Conservation (phyloP, 116 monocot genomes). For the Thalassia testudinum region DNA sequence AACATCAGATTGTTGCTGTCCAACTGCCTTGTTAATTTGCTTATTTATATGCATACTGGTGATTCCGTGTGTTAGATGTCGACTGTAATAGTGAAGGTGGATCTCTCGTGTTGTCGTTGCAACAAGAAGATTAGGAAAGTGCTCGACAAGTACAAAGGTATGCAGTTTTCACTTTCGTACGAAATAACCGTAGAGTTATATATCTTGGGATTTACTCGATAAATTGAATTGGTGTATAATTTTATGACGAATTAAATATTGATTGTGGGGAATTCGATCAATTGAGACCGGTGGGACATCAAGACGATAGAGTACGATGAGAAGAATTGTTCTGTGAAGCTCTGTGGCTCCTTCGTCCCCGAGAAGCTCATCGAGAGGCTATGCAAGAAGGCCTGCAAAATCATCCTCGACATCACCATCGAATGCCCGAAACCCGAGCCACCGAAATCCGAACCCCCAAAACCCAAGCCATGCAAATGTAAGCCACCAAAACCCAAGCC, state of each 20-base stretch:
- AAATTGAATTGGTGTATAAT: background rate
- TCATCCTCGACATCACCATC: constrained; percentile 14
- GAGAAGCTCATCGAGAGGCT: constrained; percentile 10
- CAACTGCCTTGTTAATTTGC: too few species aligned
- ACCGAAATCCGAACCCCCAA: background rate
- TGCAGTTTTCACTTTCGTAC: background rate
- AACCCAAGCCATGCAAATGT: background rate
- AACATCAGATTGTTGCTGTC: too few species aligned
- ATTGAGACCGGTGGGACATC: constrained; percentile 9
- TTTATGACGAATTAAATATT: background rate
- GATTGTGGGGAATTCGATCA: background rate
- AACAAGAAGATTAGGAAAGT: constrained; percentile 17
- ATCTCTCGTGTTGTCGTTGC: constrained; percentile 22
- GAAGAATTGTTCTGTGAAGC: constrained; percentile 12
- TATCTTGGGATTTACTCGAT: background rate
- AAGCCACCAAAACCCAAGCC: background rate
- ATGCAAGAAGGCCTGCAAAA: constrained; percentile 15
- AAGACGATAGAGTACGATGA: constrained; percentile 7
- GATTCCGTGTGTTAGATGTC: too few species aligned
- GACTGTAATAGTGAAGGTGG: constrained; percentile 20
- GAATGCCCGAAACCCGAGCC: background rate
- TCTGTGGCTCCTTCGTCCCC: constrained; percentile 17
- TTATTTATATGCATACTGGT: too few species aligned
- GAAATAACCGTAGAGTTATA: background rate
- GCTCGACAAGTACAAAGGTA: constrained; percentile 22